Conservation (phyloP, 2,329 filamentous ascomycete genomes). For the Elsinoe fawcettii region DNA sequence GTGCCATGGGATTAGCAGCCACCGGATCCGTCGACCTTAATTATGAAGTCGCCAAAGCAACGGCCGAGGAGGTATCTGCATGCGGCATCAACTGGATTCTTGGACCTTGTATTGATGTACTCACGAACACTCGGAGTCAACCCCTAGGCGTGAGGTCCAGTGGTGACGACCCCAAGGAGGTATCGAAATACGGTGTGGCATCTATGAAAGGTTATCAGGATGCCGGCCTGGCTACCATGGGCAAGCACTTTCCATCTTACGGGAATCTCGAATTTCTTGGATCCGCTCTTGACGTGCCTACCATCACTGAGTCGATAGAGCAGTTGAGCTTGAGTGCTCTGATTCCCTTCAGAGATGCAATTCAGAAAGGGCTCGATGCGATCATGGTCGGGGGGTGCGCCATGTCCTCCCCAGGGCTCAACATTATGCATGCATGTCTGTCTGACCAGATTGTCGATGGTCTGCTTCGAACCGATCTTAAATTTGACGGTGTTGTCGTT, state of each 20-base stretch:
- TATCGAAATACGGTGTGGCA: slow-evolving; percentile 83
- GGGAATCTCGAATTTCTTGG: slow-evolving; percentile 91
- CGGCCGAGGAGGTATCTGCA: slow-evolving; percentile 81
- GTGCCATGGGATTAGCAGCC: slow-evolving; percentile 93
- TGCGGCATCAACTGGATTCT: slow-evolving; percentile 95
- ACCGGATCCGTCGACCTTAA: slow-evolving; percentile 78
- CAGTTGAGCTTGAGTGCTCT: slow-evolving; percentile 86
- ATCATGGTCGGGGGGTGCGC: slow-evolving; percentile 96
- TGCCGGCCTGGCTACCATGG: slow-evolving; percentile 78
- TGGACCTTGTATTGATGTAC: slow-evolving; percentile 84
- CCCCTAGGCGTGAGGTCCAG: slow-evolving; percentile 82
- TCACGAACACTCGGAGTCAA: slow-evolving; percentile 88
- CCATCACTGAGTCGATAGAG: slow-evolving; percentile 89
- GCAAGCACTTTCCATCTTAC: slow-evolving; percentile 95
- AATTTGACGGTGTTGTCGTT: slow-evolving; percentile 85
- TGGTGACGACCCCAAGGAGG: slow-evolving; percentile 90
- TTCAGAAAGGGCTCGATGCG: slow-evolving; percentile 75
- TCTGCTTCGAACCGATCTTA: slow-evolving; percentile 75
- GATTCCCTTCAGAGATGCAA: slow-evolving; percentile 85
- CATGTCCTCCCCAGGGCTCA: slow-evolving; percentile 84
- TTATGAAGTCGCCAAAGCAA: slow-evolving; percentile 85
- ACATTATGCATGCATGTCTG: slow-evolving; percentile 89
- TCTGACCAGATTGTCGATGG: slow-evolving; percentile 91
- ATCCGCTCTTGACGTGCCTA: slow-evolving; percentile 83
- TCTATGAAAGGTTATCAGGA: slow-evolving; percentile 90